These are phyloP conservation scores for Syzygium oleosum DNA, from an alignment of 345 rosid species.

Conservation along the genomic window DNA sequence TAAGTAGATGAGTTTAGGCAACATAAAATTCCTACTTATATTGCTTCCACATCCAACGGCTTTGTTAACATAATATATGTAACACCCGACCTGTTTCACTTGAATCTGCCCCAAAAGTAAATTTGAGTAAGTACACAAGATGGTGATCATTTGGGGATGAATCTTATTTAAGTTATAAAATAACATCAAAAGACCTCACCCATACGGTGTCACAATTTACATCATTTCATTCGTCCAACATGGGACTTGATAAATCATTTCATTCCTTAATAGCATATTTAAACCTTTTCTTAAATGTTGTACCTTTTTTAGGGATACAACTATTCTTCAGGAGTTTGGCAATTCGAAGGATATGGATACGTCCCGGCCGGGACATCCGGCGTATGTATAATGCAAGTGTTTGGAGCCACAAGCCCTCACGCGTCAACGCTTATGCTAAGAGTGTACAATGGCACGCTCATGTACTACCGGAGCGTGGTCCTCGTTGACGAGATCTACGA, in stretches of 20 bases:
- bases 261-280: background rate
- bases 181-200: background rate
- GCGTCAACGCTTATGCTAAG: conserved; percentile 18
- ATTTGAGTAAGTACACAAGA: background rate
- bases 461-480: conserved; percentile 10
- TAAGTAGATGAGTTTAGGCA: background rate
- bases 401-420: conserved; percentile 12
- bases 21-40: background rate
- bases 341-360: conserved; percentile 29
- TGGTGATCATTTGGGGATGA: background rate
- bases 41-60: background rate
- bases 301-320: conserved; percentile 12
- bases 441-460: conserved; percentile 22
- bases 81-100: background rate
- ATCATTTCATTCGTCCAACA: background rate
- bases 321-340: conserved; percentile 28
- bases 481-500: conserved; percentile 8
- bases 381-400: conserved; percentile 23
- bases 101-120: no score
- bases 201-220: background rate
- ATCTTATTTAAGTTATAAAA: background rate
- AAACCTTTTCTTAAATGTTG: background rate
- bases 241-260: background rate
- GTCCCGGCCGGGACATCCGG: conserved; percentile 22
- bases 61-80: background rate